Conservation (phyloP, 1,284 basidiomycete species). For the Papiliotrema flavescens region DNA sequence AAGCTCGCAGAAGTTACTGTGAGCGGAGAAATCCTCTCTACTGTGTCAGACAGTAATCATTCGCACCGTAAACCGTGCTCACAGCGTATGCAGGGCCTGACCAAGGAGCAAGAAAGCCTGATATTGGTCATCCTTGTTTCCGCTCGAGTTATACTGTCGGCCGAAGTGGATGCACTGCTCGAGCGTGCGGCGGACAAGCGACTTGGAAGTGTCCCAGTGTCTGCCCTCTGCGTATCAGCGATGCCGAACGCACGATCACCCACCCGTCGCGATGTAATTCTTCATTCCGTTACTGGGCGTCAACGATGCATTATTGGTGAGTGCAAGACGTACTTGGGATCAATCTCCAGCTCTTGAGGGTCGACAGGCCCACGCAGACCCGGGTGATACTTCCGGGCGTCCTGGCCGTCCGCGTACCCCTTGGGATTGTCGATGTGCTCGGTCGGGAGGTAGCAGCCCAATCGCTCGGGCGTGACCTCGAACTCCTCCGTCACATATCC, state of each 20-base stretch:
- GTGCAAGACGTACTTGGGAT: conserved; percentile 52
- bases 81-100: conserved; percentile 52
- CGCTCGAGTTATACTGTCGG: conserved; percentile 54
- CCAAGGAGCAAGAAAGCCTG: conserved; percentile 78
- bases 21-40: conserved; percentile 62
- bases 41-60: conserved; percentile 1
- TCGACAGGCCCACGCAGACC: conserved; percentile 71
- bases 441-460: conserved; percentile 80
- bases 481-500: conserved; percentile 65
- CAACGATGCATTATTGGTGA: neutral
- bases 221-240: conserved; percentile 57
- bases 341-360: conserved; percentile 78
- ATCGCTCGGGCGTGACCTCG: conserved; percentile 80
- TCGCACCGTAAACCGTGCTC: conserved; percentile 1
- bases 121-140: conserved; percentile 69
- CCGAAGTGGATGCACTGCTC: conserved; percentile 64
- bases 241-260: conserved; percentile 3
- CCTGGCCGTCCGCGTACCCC: conserved; percentile 81
- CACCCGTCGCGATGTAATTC: conserved; percentile 87
- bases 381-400: conserved; percentile 70
- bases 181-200: conserved; percentile 73
- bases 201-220: conserved; percentile 82
- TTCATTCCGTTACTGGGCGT: conserved; percentile 73
- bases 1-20: conserved; percentile 71
- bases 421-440: conserved; percentile 85